Conservation (phyloP, 306 rosid species). For the Citrullus colocynthis region DNA sequence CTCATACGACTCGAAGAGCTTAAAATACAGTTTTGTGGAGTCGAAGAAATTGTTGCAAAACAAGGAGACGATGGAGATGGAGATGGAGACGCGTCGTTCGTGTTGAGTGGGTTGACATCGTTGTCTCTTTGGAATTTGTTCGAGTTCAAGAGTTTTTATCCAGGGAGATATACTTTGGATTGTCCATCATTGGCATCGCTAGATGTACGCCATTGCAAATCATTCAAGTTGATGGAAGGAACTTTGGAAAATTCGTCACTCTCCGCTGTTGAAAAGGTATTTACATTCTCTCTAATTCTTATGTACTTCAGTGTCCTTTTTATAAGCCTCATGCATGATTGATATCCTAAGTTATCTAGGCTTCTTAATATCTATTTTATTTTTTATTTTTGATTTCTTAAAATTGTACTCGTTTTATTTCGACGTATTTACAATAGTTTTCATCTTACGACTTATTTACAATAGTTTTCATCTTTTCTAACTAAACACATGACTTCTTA, state of each 20-base stretch:
- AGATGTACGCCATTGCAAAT: slow-evolving; percentile 7
- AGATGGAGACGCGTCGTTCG: background rate
- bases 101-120: background rate
- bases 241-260: background rate
- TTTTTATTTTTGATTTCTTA: no score
- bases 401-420: no score
- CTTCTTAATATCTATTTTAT: no score
- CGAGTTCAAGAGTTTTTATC: slow-evolving; percentile 3
- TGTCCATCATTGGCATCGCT: slow-evolving; percentile 10
- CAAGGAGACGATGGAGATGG: background rate
- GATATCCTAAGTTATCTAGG: background rate
- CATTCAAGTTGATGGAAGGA: background rate
- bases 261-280: background rate
- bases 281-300: background rate
- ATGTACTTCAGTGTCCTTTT: background rate
- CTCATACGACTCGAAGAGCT: slow-evolving; percentile 4
- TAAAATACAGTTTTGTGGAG: slow-evolving; percentile 7
- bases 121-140: background rate
- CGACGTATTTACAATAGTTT: no score
- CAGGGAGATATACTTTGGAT: background rate
- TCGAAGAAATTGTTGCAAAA: slow-evolving; percentile 10
- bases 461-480: no score
- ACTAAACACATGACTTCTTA: no score
- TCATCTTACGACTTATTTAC: no score
- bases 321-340: background rate